Evolutionary conservation across 495 filamentous ascomycete species (phyloP).

Genomic region (Copromyces sp.): DNA sequence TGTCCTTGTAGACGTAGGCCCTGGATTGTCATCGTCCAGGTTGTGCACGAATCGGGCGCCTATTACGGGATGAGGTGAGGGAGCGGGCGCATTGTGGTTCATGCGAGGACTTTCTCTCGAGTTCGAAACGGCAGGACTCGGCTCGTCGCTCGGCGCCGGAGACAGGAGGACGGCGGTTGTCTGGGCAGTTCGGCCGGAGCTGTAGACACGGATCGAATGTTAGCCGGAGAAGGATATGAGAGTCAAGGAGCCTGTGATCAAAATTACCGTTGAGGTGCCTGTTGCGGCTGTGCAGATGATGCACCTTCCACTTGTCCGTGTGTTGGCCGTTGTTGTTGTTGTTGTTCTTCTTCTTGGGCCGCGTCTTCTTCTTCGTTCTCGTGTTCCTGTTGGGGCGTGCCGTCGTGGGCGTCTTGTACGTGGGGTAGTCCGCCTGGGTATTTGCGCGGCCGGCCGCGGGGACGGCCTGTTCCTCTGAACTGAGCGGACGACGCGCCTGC

Average conservation of each 20-base stretch:
- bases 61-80: slow-evolving; percentile 8
- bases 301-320: neutral
- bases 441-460: neutral
- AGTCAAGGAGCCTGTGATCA: slow-evolving; percentile 4
- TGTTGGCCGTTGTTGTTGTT: slow-evolving; percentile 3
- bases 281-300: slow-evolving; percentile 2
- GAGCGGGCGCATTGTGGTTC: neutral
- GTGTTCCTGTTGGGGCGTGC: neutral
- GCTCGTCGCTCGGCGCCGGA: slow-evolving; percentile 46
- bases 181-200: neutral
- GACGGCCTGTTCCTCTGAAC: neutral
- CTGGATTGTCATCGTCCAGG: neutral
- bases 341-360: neutral
- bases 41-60: slow-evolving; percentile 19
- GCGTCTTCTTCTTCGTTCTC: neutral
- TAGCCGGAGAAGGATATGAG: neutral
- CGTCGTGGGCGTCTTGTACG: neutral
- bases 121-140: slow-evolving; percentile 29
- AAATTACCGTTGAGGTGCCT: slow-evolving; percentile 4
- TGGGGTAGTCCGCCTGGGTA: neutral
- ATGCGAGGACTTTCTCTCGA: slow-evolving; percentile 21
- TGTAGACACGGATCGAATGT: neutral
- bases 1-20: neutral
- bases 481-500: neutral
- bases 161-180: slow-evolving; percentile 37